phyloP scores from a whole-genome alignment of 495 filamentous ascomycete genomes.

The Penicillium diatomitis region DNA sequence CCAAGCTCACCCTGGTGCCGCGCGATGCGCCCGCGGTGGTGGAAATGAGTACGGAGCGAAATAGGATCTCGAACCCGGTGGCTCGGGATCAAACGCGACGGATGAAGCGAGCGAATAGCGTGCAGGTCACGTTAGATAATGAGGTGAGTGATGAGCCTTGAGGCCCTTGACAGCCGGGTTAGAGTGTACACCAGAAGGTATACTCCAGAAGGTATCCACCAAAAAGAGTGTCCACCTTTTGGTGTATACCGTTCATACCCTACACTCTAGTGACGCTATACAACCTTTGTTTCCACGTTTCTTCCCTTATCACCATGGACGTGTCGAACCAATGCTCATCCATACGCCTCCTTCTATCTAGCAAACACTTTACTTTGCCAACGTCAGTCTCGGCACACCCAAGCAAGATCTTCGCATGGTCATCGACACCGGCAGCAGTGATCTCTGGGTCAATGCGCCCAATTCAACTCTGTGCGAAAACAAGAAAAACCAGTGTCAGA shows the following conservation, averaged over 20 bases:
- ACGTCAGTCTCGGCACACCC: slow-evolving; percentile 65
- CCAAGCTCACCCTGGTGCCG: slow-evolving; percentile 19
- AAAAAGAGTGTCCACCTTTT: no score
- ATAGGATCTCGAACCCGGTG: slow-evolving; percentile 22
- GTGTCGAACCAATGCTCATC: neutral
- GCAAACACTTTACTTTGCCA: slow-evolving; percentile 58
- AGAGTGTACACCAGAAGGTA: no score
- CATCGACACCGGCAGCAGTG: slow-evolving; percentile 79
- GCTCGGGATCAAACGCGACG: slow-evolving; percentile 25
- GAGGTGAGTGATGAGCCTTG: slow-evolving; percentile 19
- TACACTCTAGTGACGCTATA: neutral
- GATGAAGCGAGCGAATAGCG: slow-evolving; percentile 21
- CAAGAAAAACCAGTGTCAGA: slow-evolving; percentile 37
- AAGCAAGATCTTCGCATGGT: slow-evolving; percentile 54
- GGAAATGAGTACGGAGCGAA: slow-evolving; percentile 31
- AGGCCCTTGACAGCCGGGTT: no score
- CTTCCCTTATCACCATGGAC: neutral
- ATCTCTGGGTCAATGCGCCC: slow-evolving; percentile 77
- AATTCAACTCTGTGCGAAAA: slow-evolving; percentile 50
- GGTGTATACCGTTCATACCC: no score
- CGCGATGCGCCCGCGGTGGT: slow-evolving; percentile 30
- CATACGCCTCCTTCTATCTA: slow-evolving; percentile 9
- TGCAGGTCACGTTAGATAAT: slow-evolving; percentile 29
- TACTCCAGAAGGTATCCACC: no score
- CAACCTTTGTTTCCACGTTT: neutral